These are phyloP conservation scores for Tulasnella sp. DNA, from an alignment of 768 basidiomycete genomes.

Conservation along the genomic window DNA sequence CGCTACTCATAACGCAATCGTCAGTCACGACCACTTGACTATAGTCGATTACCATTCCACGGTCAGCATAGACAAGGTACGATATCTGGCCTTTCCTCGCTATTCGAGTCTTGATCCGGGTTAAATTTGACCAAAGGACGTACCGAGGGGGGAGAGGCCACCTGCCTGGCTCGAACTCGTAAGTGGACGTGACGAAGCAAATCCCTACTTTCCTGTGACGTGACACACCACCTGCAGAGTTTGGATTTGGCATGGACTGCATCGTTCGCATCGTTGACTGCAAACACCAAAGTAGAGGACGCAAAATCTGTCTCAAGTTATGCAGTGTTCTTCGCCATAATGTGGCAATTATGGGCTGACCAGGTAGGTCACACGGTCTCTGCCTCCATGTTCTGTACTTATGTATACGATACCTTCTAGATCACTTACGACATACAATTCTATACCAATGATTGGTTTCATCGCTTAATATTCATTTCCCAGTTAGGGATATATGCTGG, in stretches of 20 bases:
- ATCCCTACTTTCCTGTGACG: not conserved
- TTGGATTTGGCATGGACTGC: too few relatives aligned
- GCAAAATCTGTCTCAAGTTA: not conserved
- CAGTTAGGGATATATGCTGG: not conserved
- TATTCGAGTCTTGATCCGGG: too few relatives aligned
- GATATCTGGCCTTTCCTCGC: too few relatives aligned
- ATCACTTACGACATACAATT: constrained; percentile 1
- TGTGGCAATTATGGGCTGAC: not conserved
- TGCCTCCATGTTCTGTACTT: too few relatives aligned
- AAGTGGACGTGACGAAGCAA: not conserved
- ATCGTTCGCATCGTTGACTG: not conserved
- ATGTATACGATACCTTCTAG: too few relatives aligned
- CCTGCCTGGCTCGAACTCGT: constrained; percentile 3
- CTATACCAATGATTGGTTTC: constrained; percentile 3
- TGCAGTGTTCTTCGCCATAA: not conserved
- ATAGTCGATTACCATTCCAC: too few relatives aligned
- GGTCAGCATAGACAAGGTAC: too few relatives aligned
- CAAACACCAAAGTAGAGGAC: not conserved
- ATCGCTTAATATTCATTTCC: not conserved
- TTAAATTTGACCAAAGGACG: not conserved
- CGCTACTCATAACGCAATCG: too few relatives aligned
- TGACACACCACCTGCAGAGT: not conserved
- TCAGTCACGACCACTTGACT: too few relatives aligned
- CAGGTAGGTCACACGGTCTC: too few relatives aligned
- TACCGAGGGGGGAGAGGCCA: not conserved